These are phyloP conservation scores for Punctularia strigosozonata DNA, from an alignment of 768 basidiomycete genomes.

Conservation along the genomic window DNA sequence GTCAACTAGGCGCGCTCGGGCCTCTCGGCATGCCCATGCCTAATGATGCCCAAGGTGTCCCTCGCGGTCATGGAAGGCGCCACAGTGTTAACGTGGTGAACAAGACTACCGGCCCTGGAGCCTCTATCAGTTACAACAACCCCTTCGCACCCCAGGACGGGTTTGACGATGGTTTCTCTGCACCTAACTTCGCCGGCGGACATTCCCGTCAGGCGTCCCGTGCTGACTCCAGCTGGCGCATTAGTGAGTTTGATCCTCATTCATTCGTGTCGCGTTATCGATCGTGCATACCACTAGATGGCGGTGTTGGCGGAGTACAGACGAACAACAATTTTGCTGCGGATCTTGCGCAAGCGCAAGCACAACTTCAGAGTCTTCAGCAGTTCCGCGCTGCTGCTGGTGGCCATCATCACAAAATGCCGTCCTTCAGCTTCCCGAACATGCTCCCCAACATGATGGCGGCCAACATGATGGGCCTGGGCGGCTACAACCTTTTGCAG, in stretches of 20 bases:
- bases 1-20: constrained; percentile 50
- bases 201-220: constrained; percentile 69
- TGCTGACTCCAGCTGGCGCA: constrained; percentile 80
- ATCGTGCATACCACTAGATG: constrained; percentile 33
- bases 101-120: constrained; percentile 44
- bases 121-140: constrained; percentile 37
- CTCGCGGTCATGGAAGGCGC: constrained; percentile 77
- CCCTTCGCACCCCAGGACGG: constrained; percentile 44
- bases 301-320: constrained; percentile 57
- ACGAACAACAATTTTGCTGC: constrained; percentile 51
- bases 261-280: constrained; percentile 1
- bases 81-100: constrained; percentile 90
- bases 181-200: constrained; percentile 38
- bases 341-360: constrained; percentile 93
- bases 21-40: constrained; percentile 43
- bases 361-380: constrained; percentile 90
- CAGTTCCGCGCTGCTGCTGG: constrained; percentile 94
- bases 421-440: constrained; percentile 95
- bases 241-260: constrained; percentile 43
- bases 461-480: constrained; percentile 90
- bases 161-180: constrained; percentile 74
- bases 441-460: constrained; percentile 98
- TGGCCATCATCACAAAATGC: constrained; percentile 93
- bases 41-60: constrained; percentile 50
- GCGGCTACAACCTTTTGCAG: constrained; percentile 76